Base-by-base conservation (phyloP, 306 rosid species). In the Pachyrhizus erosus region DNA sequence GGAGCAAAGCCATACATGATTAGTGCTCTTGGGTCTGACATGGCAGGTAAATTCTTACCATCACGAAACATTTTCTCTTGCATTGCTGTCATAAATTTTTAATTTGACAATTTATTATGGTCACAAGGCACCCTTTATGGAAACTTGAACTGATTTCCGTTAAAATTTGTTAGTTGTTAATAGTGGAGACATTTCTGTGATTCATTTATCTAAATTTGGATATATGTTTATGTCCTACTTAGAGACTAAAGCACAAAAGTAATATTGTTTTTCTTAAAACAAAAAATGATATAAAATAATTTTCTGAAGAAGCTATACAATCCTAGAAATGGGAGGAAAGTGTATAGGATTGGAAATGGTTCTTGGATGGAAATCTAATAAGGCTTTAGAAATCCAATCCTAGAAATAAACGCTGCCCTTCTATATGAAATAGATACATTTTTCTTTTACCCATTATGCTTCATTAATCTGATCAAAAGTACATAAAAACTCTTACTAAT, bases 1-100 rank as follows among this genome's bases (percentile, higher is more conserved):
- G 97, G 94, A 84, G 87, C 90, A 75, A 93, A 85, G 70, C 97
- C 94, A 60, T 92, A 82, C 80, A 88, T 96, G 90, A 93, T 96
- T 76, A 96, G 98, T 85, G 97, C 92, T 39, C 61, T 93, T 14
- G 98, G 99, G 33, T 84, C 72, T 78, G 98, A 96, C 81, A 87
- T 93, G 97, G 89, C 97, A 34, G 99, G 99, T 89, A 85, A 42
- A 83, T 75, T 84, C 61, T 65, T 73, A 14, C 7, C 10, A 42
- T 58, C 51, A 5, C 46, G 17, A 24, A 49, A 55, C 61, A 45
- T 83, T 67, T 42, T 31, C 37, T 17, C 61, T 71, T 52, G 72
- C 5, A 14, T 49, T 55, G 39, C 33, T 61, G 5, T 43, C n/a
- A 23, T 67, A 21, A 26, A 15, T 45, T 60, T 9, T 66, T 14